Conservation (phyloP, 176 grass and related monocot species). For the Dendrocalamus sinicus region DNA sequence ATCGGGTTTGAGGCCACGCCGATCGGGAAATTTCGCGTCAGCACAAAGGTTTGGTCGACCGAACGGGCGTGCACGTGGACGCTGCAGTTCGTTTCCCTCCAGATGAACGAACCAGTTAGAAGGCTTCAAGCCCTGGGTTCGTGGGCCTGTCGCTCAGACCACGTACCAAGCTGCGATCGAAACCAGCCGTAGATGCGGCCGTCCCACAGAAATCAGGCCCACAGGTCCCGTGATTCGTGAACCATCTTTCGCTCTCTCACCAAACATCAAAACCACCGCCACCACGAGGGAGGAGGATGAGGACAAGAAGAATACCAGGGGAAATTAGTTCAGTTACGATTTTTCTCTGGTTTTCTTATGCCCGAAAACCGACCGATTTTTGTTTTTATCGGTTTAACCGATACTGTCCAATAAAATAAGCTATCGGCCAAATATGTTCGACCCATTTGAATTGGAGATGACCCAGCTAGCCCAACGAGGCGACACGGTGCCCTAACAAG, state of each 20-base stretch:
- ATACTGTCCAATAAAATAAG: too few species aligned
- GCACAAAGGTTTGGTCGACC: neutral
- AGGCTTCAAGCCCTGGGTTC: neutral
- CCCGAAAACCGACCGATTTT: too few species aligned
- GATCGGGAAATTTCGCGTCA: neutral
- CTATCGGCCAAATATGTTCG: too few species aligned
- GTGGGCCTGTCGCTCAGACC: neutral
- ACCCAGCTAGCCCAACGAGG: too few species aligned
- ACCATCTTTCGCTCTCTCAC: constrained; percentile 9
- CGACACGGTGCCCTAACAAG: too few species aligned
- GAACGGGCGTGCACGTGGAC: neutral
- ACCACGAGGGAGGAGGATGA: neutral
- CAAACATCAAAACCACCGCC: neutral
- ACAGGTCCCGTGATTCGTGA: too few species aligned
- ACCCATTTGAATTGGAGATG: too few species aligned
- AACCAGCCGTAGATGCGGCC: neutral
- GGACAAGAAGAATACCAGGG: neutral
- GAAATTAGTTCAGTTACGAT: neutral
- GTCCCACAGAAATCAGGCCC: constrained; percentile 12
- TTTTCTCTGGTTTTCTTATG: neutral
- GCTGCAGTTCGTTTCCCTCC: too few species aligned
- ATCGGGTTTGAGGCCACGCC: neutral
- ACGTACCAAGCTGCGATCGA: neutral
- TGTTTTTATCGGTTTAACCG: too few species aligned
- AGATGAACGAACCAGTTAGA: neutral